Percentiles rank a stretch among this genome's conserved stretches.
Conservation (phyloP, 148 eudicot genomes). For the Rheum nobile region DNA sequence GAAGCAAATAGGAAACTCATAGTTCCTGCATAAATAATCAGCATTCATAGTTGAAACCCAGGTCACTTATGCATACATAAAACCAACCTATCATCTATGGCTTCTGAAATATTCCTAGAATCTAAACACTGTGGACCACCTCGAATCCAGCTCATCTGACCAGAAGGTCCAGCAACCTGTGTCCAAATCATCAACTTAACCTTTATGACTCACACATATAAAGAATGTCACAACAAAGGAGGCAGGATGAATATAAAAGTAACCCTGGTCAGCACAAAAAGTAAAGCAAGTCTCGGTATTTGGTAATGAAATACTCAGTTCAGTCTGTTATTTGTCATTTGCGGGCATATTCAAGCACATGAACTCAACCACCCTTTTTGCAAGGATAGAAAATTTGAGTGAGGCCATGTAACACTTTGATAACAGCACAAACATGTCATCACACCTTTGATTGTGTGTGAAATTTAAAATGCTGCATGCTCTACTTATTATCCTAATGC, state of each 20-base stretch:
- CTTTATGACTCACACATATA: neutral
- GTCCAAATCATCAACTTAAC: constrained; percentile 5
- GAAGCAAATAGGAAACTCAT: neutral
- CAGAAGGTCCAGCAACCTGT: constrained; percentile 92
- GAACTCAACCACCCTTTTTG: neutral
- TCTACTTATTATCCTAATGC: too few species aligned
- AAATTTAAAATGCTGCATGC: too few species aligned
- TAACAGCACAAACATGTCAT: neutral
- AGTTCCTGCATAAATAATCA: neutral
- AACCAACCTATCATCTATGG: constrained; percentile 59
- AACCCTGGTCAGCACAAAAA: neutral
- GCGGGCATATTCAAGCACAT: neutral
- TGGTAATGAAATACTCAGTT: neutral
- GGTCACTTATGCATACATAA: neutral
- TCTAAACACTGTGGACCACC: constrained; percentile 71
- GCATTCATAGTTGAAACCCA: neutral
- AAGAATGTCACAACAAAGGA: neutral
- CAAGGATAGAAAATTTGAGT: neutral
- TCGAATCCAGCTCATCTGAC: constrained; percentile 96
- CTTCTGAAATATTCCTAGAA: constrained; percentile 55
- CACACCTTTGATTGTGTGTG: too few species aligned
- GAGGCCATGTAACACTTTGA: neutral
- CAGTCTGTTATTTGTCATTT: neutral
- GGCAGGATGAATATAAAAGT: neutral
- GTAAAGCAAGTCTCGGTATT: neutral